Evolutionary conservation across 1,284 basidiomycete species (phyloP).

Genomic region (Volvariella surrecta): DNA sequence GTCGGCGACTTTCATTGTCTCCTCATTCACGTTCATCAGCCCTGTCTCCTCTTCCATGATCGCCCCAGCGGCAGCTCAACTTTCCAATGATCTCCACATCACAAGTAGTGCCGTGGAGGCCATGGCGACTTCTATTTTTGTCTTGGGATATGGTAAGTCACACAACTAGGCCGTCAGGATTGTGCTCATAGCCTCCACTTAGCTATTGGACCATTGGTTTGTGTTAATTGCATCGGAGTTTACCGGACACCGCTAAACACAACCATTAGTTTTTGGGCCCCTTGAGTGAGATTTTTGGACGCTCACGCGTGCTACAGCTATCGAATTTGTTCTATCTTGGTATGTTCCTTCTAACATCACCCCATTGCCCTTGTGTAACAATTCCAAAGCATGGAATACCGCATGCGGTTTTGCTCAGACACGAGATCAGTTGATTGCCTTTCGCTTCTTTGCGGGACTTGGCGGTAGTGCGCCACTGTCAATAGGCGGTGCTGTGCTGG

Average conservation of each 20-base stretch:
- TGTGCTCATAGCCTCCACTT: constrained; percentile 5
- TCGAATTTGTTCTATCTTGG: constrained; percentile 58
- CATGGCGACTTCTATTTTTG: constrained; percentile 59
- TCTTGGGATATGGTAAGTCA: constrained; percentile 52
- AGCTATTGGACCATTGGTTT: constrained; percentile 34
- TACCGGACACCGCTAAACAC: too few species aligned
- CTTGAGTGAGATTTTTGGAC: constrained; percentile 35
- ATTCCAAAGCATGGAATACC: constrained; percentile 50
- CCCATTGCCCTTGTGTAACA: background rate
- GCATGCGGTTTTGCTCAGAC: constrained; percentile 59
- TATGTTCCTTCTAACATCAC: constrained; percentile 15
- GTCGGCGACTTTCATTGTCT: constrained; percentile 53
- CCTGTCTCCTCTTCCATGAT: constrained; percentile 68
- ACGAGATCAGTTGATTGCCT: constrained; percentile 48
- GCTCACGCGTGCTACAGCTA: constrained; percentile 44
- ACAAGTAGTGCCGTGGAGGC: constrained; percentile 42
- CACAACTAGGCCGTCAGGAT: too few species aligned
- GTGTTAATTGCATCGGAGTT: constrained; percentile 17
- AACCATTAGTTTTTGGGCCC: constrained; percentile 31
- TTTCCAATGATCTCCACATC: constrained; percentile 51
- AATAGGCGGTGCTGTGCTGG: constrained; percentile 62
- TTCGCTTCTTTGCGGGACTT: constrained; percentile 57
- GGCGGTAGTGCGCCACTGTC: constrained; percentile 58
- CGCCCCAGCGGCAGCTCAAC: constrained; percentile 49
- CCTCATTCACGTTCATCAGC: constrained; percentile 57